Evolutionary conservation across 2,329 filamentous ascomycete genomes (phyloP), one percentile per base, ranked within the genome.

Genomic region (Rachicladosporium sp.): DNA sequence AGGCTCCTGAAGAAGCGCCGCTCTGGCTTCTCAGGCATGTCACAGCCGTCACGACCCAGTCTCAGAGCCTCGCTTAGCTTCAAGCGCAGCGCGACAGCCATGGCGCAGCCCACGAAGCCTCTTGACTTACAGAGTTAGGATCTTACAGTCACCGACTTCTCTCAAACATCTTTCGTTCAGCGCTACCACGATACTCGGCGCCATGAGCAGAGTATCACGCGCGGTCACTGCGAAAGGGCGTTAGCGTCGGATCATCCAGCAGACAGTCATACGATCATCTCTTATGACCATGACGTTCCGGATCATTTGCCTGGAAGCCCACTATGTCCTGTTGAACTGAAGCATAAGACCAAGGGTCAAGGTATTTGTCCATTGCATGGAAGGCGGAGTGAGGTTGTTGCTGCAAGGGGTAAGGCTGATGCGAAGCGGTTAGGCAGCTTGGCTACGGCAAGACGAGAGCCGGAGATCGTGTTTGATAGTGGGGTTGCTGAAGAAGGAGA

Each of bases 301-400:
- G 65, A 68, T 40, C 65, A 68, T 46, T 44, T 67, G 7, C 59
- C 59, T 10, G 60, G 42, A 34, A 66, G 63, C 38, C 63, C 63
- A 4, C 48, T 67, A 5, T 67, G 65, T 43, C 65, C 65, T 3
- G 47, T 59, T 21, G 56, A 58, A 42, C 50, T 57, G 6, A 57
- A 52, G 40, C 56, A 63, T 46, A 52, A 53, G 33, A 57, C 54
- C 39, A 53, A 55, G 21, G 60, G 59, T 7, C 56, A 46, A 35
- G 57, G 54, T 2, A 55, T 63, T 29, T 67, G 63, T 50, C 57
- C 59, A 1, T 51, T 56, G 44, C 63, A 66, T 51, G 58, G 61
- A 13, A 37, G 34, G 13, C 44, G 56, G 19, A 53, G 50, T 31
- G 48, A 41, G 38, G 37, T 33, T 32, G 11, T 36, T 23, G 37